Conservation (phyloP, 768 basidiomycete genomes). For the Hypholoma sublateritium region DNA sequence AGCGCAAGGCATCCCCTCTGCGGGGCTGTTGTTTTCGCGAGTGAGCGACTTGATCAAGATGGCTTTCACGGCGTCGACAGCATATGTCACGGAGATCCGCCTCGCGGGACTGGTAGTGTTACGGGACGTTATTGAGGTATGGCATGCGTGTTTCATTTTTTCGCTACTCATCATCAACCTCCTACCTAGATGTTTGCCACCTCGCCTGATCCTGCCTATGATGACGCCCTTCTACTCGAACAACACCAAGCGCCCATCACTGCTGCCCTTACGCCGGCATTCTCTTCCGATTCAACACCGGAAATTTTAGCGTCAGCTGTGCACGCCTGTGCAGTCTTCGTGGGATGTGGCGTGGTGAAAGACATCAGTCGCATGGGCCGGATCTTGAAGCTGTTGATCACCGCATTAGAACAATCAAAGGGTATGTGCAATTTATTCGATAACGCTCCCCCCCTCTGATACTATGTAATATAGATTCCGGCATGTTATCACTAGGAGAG, state of each 20-base stretch:
- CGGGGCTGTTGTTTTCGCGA: slow-evolving; percentile 75
- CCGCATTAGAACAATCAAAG: slow-evolving; percentile 86
- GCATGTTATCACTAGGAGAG: slow-evolving; percentile 83
- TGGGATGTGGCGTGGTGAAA: slow-evolving; percentile 92
- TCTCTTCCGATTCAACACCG: slow-evolving; percentile 92
- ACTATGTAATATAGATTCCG: slow-evolving; percentile 56
- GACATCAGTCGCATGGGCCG: slow-evolving; percentile 91
- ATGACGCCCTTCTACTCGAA: slow-evolving; percentile 86
- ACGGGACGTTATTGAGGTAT: slow-evolving; percentile 88
- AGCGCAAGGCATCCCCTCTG: slow-evolving; percentile 49
- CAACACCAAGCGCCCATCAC: slow-evolving; percentile 99
- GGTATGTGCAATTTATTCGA: slow-evolving; percentile 43
- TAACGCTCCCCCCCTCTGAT: not conserved
- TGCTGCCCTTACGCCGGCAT: slow-evolving; percentile 94
- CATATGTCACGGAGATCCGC: slow-evolving; percentile 94
- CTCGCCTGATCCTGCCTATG: slow-evolving; percentile 90
- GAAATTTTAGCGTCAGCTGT: slow-evolving; percentile 93
- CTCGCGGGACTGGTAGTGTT: slow-evolving; percentile 88
- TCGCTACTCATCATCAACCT: slow-evolving; percentile 3
- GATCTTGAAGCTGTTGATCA: slow-evolving; percentile 85
- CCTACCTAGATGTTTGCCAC: slow-evolving; percentile 74
- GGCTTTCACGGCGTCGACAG: slow-evolving; percentile 97
- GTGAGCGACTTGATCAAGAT: slow-evolving; percentile 94
- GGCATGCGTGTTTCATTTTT: not conserved
- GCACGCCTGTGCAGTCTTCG: slow-evolving; percentile 91